Evolutionary conservation across 805 yeast species (phyloP).

Genomic region (Saturnispora ahearnii): DNA sequence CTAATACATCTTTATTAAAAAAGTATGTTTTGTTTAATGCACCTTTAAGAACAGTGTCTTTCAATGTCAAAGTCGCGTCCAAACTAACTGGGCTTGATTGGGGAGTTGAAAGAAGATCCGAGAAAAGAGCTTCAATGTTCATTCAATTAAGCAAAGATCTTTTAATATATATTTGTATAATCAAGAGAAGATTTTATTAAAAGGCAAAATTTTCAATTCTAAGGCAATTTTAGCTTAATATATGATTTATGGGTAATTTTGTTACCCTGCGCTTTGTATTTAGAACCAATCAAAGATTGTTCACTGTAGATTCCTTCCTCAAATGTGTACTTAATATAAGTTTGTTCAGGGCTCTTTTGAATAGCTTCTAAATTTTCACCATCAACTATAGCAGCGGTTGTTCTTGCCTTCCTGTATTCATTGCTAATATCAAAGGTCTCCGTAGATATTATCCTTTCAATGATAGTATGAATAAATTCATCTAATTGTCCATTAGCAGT

Average conservation of each 20-base stretch:
- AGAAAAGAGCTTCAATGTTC: not conserved
- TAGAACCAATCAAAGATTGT: slow-evolving; percentile 24
- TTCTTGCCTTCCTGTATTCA: slow-evolving; percentile 22
- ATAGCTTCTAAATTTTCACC: slow-evolving; percentile 9
- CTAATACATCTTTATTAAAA: not conserved
- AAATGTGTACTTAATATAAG: slow-evolving; percentile 7
- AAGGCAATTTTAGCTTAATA: slow-evolving; percentile 17
- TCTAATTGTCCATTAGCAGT: slow-evolving; percentile 54
- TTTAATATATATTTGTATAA: not conserved
- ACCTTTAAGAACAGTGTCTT: not conserved
- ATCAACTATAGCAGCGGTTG: slow-evolving; percentile 28
- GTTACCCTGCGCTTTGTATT: slow-evolving; percentile 26
- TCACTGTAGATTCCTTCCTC: slow-evolving; percentile 22
- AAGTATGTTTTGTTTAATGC: not conserved
- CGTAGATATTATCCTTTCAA: slow-evolving; percentile 43
- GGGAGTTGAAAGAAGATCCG: not conserved
- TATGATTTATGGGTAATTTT: slow-evolving; percentile 28
- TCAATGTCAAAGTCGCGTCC: not conserved
- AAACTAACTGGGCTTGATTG: not conserved
- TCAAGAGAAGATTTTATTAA: not conserved
- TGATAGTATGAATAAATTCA: slow-evolving; percentile 43
- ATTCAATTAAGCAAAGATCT: not conserved
- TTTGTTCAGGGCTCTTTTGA: slow-evolving; percentile 1
- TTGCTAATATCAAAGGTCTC: slow-evolving; percentile 38
- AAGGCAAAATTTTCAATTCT: not conserved